These are phyloP conservation scores for Backusella morwellensis DNA, from an alignment of 192 early-diverging fungal genomes.

Conservation along the genomic window DNA sequence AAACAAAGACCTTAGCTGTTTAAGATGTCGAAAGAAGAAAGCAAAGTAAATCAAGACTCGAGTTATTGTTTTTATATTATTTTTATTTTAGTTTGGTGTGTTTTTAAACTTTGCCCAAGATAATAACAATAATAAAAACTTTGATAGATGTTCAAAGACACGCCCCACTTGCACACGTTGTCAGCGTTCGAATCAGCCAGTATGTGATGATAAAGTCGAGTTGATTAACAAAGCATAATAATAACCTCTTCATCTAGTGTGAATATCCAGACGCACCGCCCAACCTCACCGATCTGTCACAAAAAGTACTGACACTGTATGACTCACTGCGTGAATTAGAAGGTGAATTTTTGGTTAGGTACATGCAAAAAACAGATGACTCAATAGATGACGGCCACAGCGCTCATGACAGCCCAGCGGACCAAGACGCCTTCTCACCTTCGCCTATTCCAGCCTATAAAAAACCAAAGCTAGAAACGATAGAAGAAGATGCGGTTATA, in stretches of 20 bases:
- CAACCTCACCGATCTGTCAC: slow-evolving; percentile 30
- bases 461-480: not conserved
- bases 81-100: not conserved
- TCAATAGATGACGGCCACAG: not conserved
- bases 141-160: slow-evolving; percentile 36
- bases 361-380: slow-evolving; percentile 24
- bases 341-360: slow-evolving; percentile 30
- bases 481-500: not conserved
- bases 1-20: slow-evolving; percentile 34
- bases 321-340: slow-evolving; percentile 29
- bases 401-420: not conserved
- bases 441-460: not conserved
- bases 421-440: not conserved
- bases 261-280: slow-evolving; percentile 39
- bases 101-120: not conserved
- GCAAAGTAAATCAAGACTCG: slow-evolving; percentile 28
- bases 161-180: slow-evolving; percentile 33
- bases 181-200: slow-evolving; percentile 32
- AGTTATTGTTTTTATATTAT: not conserved
- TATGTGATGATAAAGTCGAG: not conserved
- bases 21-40: slow-evolving; percentile 40
- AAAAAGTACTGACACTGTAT: slow-evolving; percentile 34
- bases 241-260: slow-evolving; percentile 23
- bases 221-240: not conserved
- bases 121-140: slow-evolving; percentile 8